Conservation (phyloP, 805 yeast genomes). For the Novakomyces olei region DNA sequence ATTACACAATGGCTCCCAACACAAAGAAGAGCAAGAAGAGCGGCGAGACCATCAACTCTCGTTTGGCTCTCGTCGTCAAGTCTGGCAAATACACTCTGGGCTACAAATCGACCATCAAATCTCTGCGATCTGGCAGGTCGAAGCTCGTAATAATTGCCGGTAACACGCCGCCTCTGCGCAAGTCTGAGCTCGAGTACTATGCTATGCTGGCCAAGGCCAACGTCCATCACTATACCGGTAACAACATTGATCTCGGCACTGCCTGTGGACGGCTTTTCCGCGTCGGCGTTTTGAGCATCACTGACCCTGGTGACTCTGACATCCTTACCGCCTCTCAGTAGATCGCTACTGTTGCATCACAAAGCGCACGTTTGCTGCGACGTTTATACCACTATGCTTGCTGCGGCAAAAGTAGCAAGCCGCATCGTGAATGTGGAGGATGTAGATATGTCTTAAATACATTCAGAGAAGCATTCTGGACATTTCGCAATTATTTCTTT, state of each 20-base stretch:
- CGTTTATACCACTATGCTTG: no score
- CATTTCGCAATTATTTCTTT: no score
- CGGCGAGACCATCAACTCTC: conserved; percentile 90
- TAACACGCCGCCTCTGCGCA: conserved; percentile 99
- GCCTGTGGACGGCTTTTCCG: conserved; percentile 99
- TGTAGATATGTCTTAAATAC: no score
- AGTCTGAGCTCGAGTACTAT: conserved; percentile 99
- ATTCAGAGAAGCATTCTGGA: no score
- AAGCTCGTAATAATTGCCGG: conserved; percentile 95
- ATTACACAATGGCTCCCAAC: conserved; percentile 90
- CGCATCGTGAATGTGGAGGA: no score
- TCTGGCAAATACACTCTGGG: conserved; percentile 99
- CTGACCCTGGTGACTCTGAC: conserved; percentile 99
- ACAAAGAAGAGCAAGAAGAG: conserved; percentile 44
- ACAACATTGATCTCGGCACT: conserved; percentile 24
- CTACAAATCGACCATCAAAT: conserved; percentile 95
- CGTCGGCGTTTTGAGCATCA: conserved; percentile 88
- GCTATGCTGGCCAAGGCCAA: conserved; percentile 98
- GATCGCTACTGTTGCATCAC: no score
- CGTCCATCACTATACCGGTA: conserved; percentile 62
- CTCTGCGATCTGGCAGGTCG: conserved; percentile 97
- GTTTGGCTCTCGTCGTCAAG: conserved; percentile 93
- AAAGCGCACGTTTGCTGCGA: no score
- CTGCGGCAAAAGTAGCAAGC: no score
- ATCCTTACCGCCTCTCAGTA: conserved; percentile 33